phyloP scores from a whole-genome alignment of 176 grass and related monocot genomes.

The Alopecurus myosuroides region DNA sequence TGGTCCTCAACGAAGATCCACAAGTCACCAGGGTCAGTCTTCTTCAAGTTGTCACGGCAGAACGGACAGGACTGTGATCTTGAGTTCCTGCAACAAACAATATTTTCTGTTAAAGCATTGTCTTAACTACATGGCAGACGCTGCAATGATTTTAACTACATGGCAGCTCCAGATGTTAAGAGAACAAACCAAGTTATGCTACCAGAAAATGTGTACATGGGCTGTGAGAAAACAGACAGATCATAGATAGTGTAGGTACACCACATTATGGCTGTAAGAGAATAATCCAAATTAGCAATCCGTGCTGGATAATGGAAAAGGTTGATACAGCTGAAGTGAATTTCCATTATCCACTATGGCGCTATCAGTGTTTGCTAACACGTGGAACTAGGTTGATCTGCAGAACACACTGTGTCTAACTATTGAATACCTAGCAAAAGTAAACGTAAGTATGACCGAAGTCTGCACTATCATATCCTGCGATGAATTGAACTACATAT shows the following conservation, averaged over 20 bases:
- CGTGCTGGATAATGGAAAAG: too few relatives aligned
- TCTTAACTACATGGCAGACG: neutral
- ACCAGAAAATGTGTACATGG: neutral
- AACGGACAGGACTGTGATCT: conserved; percentile 78
- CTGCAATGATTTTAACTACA: neutral
- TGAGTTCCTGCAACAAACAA: conserved; percentile 50
- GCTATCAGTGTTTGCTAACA: conserved; percentile 5
- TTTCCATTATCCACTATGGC: neutral
- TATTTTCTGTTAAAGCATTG: neutral
- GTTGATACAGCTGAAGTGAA: neutral
- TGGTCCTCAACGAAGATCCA: conserved; percentile 55
- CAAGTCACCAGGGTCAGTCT: conserved; percentile 48
- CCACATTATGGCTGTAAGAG: too few relatives aligned
- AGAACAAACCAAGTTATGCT: neutral
- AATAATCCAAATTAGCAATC: too few relatives aligned
- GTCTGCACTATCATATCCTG: neutral
- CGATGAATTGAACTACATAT: neutral
- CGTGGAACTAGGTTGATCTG: conserved; percentile 2
- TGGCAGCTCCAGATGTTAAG: neutral
- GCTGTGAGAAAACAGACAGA: neutral
- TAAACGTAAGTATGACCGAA: neutral
- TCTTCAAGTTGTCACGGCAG: conserved; percentile 68
- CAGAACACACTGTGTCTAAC: conserved; percentile 12
- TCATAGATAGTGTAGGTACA: neutral
- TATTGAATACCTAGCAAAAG: conserved; percentile 10